Evolutionary conservation across 2,329 filamentous ascomycete genomes (phyloP).

Genomic region (Stenocarpella maydis): DNA sequence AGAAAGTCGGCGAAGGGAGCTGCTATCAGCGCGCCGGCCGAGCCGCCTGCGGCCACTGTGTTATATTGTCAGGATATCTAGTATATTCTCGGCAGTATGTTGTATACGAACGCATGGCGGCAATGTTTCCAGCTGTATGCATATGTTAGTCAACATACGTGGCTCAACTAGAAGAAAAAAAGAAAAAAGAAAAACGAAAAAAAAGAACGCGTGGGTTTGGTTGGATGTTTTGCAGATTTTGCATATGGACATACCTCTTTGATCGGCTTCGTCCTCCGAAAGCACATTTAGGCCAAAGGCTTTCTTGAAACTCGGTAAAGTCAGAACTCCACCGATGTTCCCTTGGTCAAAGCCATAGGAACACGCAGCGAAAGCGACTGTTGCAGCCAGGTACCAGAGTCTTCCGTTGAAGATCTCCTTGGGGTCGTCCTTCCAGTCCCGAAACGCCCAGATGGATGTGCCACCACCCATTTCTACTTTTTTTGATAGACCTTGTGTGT

Average conservation of each 20-base stretch:
- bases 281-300: constrained; percentile 47
- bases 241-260: constrained; percentile 22
- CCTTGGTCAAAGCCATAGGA: constrained; percentile 51
- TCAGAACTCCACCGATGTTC: constrained; percentile 50
- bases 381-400: constrained; percentile 44
- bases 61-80: constrained; percentile 31
- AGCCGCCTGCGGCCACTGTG: constrained; percentile 40
- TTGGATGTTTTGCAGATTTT: constrained; percentile 23
- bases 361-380: constrained; percentile 48
- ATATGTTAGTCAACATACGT: constrained; percentile 14
- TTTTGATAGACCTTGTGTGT: background rate
- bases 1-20: constrained; percentile 41
- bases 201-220: background rate
- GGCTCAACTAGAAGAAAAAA: too few relatives aligned
- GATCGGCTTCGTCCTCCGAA: constrained; percentile 40
- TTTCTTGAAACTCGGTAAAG: constrained; percentile 46
- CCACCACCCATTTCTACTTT: constrained; percentile 46
- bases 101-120: constrained; percentile 43
- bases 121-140: constrained; percentile 42
- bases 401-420: constrained; percentile 48
- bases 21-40: constrained; percentile 47
- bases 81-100: too few relatives aligned
- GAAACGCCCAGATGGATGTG: constrained; percentile 48
- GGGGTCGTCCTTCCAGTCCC: constrained; percentile 48
- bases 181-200: too few relatives aligned